Percentiles rank a stretch among this genome's conserved stretches.
Conservation (phyloP, 352 stramenopile species). For the Globisporangium iwayamae region DNA sequence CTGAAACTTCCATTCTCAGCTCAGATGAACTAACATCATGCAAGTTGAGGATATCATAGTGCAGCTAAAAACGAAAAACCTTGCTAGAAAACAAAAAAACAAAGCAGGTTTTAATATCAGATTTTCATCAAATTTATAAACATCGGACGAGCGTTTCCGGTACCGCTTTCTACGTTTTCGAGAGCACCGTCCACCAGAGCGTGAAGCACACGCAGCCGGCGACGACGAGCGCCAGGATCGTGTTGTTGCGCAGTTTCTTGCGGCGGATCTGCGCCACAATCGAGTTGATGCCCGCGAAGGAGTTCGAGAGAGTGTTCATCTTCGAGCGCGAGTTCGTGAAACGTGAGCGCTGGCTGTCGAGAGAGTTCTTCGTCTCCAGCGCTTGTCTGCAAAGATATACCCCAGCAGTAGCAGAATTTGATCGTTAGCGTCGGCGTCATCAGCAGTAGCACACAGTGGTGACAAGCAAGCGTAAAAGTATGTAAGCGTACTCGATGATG, state of each 20-base stretch:
- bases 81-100: neutral
- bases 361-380: slow-evolving; percentile 79
- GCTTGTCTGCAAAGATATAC: slow-evolving; percentile 42
- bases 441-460: neutral
- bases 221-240: slow-evolving; percentile 95
- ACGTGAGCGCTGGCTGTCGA: slow-evolving; percentile 87
- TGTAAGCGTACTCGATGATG: slow-evolving; percentile 70
- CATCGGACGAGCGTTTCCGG: neutral
- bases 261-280: slow-evolving; percentile 95
- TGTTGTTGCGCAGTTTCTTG: slow-evolving; percentile 97
- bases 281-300: slow-evolving; percentile 93
- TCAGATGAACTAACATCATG: neutral
- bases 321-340: slow-evolving; percentile 85
- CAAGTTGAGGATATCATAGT: neutral
- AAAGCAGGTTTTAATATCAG: neutral
- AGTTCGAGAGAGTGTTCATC: slow-evolving; percentile 82
- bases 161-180: slow-evolving; percentile 37
- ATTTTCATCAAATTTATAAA: neutral
- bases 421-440: neutral
- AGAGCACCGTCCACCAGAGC: slow-evolving; percentile 92
- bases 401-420: neutral
- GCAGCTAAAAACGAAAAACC: neutral
- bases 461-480: neutral
- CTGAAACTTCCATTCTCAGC: no score
- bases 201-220: slow-evolving; percentile 95